phyloP scores from a whole-genome alignment of 768 basidiomycete species.

The Gloeophyllum trabeum region DNA sequence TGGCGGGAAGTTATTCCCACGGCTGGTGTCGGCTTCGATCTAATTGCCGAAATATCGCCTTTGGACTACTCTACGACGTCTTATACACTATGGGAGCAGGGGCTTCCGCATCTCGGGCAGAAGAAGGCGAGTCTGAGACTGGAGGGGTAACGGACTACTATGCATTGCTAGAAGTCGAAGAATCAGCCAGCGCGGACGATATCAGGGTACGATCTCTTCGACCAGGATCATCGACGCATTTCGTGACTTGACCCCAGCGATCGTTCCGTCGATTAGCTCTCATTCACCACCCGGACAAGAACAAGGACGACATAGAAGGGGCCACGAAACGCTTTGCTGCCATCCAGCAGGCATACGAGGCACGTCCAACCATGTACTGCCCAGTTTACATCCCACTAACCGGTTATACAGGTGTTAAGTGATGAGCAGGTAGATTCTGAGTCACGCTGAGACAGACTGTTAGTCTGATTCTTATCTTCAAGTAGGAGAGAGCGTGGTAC shows the following conservation, averaged over 20 bases:
- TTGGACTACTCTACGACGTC: too few relatives aligned
- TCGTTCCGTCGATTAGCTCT: slow-evolving; percentile 81
- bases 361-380: slow-evolving; percentile 28
- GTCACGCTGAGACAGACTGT: too few relatives aligned
- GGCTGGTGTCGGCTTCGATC: too few relatives aligned
- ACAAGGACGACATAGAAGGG: slow-evolving; percentile 69
- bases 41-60: too few relatives aligned
- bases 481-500: slow-evolving; percentile 97
- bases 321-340: slow-evolving; percentile 81
- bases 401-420: slow-evolving; percentile 66
- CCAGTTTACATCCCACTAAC: too few relatives aligned
- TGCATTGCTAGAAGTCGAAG: slow-evolving; percentile 66
- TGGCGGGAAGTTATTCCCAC: too few relatives aligned
- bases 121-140: slow-evolving; percentile 11
- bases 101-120: slow-evolving; percentile 1
- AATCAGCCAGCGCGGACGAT: slow-evolving; percentile 76
- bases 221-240: slow-evolving; percentile 1
- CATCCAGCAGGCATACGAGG: slow-evolving; percentile 95
- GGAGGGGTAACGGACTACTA: slow-evolving; percentile 66
- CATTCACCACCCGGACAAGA: slow-evolving; percentile 84
- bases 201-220: slow-evolving; percentile 55
- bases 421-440: slow-evolving; percentile 94
- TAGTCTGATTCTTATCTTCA: slow-evolving; percentile 11
- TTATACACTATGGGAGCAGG: slow-evolving; percentile 54
- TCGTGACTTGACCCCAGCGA: slow-evolving; percentile 29